Base-by-base conservation (phyloP, 169 alveolate species). In the Plasmodium inui region DNA sequence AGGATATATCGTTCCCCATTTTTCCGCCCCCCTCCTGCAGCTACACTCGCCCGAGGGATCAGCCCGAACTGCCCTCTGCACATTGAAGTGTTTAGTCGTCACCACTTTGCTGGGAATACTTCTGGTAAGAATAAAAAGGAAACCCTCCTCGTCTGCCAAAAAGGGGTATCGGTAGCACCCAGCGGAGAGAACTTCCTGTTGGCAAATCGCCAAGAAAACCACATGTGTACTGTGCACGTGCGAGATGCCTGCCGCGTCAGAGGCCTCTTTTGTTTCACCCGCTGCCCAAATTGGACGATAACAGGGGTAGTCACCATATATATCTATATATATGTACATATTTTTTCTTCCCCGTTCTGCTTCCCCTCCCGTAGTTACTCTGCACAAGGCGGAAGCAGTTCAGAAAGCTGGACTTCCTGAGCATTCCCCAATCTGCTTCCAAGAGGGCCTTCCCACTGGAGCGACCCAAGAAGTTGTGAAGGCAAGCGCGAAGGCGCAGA, bases 401-500 rank as follows among this genome's bases (percentile, higher is more conserved):
- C 44, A 39, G 46, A 37, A 88, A 88, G 30, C 82, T 61, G 4
- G 94, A 88, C 53, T 88, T 88, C 71, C 71, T 88, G 83, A 88
- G 94, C 53, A 88, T 50, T 17, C 94, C 94, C 19, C 76, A 88
- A 9, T 88, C 94, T 4, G 73, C 94, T 5, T 12, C 53, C 74
- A 88, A 88, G 53, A 88, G 90, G 82, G 50, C 94, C n/a, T 88
- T 88, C 55, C 82, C 94, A 50, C 44, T 79, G 50, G 82, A 57
- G 39, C 46, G 90, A 34, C 82, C 89, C 37, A 88, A 88, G 41
- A 88, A 88, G 50, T 53, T 88, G 39, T 88, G 46, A 88, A 61
- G 81, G 30, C 32, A 86, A 50, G 61, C 61, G 2, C n/a, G 55
- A 3, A 10, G n/a, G 55, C n/a, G 55, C n/a, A 44, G 55, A 44